Evolutionary conservation across 23 red algal species (phyloP).

Genomic region (Agarophyton chilense): DNA sequence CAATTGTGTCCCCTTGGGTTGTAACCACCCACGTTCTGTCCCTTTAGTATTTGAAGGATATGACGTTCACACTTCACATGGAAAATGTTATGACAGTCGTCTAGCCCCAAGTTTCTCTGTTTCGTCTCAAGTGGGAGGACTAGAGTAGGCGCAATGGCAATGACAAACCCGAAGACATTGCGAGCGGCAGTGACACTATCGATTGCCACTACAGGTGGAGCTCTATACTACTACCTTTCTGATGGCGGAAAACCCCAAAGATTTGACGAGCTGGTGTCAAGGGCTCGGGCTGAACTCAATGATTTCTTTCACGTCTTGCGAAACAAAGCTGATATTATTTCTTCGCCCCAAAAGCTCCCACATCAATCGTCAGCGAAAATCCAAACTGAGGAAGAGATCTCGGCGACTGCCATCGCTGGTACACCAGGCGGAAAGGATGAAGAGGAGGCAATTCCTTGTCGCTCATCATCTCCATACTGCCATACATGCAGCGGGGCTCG

Average conservation of each 20-base stretch:
- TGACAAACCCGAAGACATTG: slow-evolving; percentile 42
- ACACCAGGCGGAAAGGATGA: neutral
- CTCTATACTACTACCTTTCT: slow-evolving; percentile 57
- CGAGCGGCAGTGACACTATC: slow-evolving; percentile 44
- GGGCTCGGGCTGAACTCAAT: slow-evolving; percentile 8
- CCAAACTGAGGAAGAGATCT: neutral
- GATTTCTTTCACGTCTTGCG: neutral
- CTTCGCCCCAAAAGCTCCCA: neutral
- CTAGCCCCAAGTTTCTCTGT: no score
- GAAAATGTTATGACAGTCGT: no score
- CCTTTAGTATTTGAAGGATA: no score
- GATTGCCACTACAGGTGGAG: slow-evolving; percentile 51
- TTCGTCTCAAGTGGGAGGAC: no score
- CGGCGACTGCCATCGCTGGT: neutral
- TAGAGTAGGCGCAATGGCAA: no score
- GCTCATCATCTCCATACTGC: slow-evolving; percentile 2
- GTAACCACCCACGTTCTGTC: no score
- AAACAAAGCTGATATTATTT: neutral
- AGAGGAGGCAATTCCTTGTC: neutral
- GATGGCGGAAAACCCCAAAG: slow-evolving; percentile 48
- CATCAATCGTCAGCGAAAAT: neutral
- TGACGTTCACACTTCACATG: no score
- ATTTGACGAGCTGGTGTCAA: neutral
- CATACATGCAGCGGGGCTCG: slow-evolving; percentile 74
- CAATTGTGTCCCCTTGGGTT: no score